A percentile compares a stretch with the other conserved stretches of the same genome.
These are phyloP conservation scores for Lobosporangium transversale DNA, from an alignment of 192 early-diverging fungal species.

Conservation along the genomic window DNA sequence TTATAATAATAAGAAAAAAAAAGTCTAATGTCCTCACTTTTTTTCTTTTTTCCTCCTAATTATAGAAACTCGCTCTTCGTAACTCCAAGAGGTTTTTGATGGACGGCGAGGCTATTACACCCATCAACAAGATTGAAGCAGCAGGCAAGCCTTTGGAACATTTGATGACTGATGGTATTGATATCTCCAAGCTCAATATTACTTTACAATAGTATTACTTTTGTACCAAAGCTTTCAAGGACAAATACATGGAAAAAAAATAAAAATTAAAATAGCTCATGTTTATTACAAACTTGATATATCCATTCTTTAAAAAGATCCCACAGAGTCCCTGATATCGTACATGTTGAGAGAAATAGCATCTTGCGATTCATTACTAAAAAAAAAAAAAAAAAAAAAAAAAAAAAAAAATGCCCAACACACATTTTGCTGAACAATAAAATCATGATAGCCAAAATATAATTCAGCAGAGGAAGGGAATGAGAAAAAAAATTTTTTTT, in stretches of 20 bases:
- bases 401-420: too few species aligned
- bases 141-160: constrained; percentile 17
- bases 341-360: too few species aligned
- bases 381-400: too few species aligned
- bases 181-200: constrained; percentile 43
- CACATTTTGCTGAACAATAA: too few species aligned
- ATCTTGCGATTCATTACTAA: too few species aligned
- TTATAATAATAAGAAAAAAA: neutral
- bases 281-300: neutral
- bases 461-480: too few species aligned
- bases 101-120: constrained; percentile 30
- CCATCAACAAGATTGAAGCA: constrained; percentile 21
- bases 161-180: constrained; percentile 38
- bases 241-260: neutral
- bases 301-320: too few species aligned
- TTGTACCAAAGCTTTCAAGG: neutral
- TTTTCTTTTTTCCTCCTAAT: neutral
- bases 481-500: too few species aligned
- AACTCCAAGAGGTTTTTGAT: constrained; percentile 34
- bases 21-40: neutral
- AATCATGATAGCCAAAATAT: too few species aligned
- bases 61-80: constrained; percentile 42
- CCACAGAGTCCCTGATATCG: too few species aligned
- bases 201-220: constrained; percentile 19
- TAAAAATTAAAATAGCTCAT: neutral